Conservation (phyloP, 495 filamentous ascomycete genomes). For the Pyronema domesticum region DNA sequence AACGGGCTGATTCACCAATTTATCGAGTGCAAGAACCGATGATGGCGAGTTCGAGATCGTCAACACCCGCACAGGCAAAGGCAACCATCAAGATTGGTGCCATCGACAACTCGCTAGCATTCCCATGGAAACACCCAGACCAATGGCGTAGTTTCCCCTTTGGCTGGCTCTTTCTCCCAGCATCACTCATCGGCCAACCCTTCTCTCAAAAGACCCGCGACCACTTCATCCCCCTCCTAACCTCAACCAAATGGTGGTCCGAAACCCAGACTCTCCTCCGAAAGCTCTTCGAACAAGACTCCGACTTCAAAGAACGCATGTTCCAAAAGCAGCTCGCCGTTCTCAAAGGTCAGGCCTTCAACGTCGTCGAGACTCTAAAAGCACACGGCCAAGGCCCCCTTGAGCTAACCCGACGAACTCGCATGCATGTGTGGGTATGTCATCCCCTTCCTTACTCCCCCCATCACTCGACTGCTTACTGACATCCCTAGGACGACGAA, state of each 20-base stretch:
- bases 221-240: constrained; percentile 85
- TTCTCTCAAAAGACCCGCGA: constrained; percentile 84
- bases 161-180: constrained; percentile 93
- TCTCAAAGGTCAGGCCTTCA: constrained; percentile 98
- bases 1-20: constrained; percentile 38
- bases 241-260: constrained; percentile 90
- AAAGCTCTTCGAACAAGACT: constrained; percentile 69
- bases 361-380: constrained; percentile 94
- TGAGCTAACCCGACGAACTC: constrained; percentile 72
- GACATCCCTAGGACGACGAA: constrained; percentile 46
- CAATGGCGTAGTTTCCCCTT: constrained; percentile 86
- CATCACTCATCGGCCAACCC: constrained; percentile 86
- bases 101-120: constrained; percentile 94
- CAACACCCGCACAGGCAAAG: constrained; percentile 37
- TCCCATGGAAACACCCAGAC: constrained; percentile 99
- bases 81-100: constrained; percentile 59
- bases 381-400: constrained; percentile 78
- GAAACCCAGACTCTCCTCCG: constrained; percentile 78
- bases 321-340: constrained; percentile 92
- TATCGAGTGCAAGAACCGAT: constrained; percentile 71
- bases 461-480: neutral
- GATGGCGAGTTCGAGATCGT: constrained; percentile 45
- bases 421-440: constrained; percentile 72
- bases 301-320: constrained; percentile 96
- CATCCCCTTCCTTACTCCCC: neutral